Evolutionary conservation across 140 eudicot species (phyloP).

Genomic region (Bidens hawaiensis): DNA sequence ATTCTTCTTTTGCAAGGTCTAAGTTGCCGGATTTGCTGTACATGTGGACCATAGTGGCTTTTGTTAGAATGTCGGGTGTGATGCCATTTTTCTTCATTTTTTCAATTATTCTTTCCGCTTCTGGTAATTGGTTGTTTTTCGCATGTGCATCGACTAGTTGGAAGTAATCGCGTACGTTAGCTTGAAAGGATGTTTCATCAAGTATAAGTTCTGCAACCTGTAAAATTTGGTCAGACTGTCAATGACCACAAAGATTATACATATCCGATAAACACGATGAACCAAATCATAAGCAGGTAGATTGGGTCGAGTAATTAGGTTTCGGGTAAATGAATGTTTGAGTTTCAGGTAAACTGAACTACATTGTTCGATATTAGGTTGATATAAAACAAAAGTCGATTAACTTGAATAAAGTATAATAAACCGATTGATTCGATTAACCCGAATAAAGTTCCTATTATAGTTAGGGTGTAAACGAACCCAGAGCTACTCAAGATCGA

Average conservation of each 20-base stretch:
- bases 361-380: too few relatives aligned
- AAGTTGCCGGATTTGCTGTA: constrained; percentile 67
- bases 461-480: too few relatives aligned
- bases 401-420: too few relatives aligned
- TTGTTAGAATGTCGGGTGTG: constrained; percentile 52
- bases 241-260: not conserved
- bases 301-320: too few relatives aligned
- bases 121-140: constrained; percentile 42
- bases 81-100: constrained; percentile 78
- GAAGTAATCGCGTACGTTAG: constrained; percentile 62
- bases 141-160: constrained; percentile 60
- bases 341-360: too few relatives aligned
- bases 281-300: too few relatives aligned
- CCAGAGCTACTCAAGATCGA: too few relatives aligned
- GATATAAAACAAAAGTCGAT: too few relatives aligned
- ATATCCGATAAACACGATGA: too few relatives aligned
- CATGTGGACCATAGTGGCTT: constrained; percentile 53
- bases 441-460: too few relatives aligned
- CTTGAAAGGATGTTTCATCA: constrained; percentile 64
- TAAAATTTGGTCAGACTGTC: constrained; percentile 6
- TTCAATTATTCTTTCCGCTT: constrained; percentile 62
- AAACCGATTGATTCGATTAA: too few relatives aligned
- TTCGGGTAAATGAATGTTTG: too few relatives aligned
- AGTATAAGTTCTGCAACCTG: constrained; percentile 77
- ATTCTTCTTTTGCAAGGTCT: constrained; percentile 49